Percentiles rank a stretch among this genome's conserved stretches.
Evolutionary conservation across 805 yeast genomes (phyloP).

Genomic region (Saccharomyces kudriavzevii): DNA sequence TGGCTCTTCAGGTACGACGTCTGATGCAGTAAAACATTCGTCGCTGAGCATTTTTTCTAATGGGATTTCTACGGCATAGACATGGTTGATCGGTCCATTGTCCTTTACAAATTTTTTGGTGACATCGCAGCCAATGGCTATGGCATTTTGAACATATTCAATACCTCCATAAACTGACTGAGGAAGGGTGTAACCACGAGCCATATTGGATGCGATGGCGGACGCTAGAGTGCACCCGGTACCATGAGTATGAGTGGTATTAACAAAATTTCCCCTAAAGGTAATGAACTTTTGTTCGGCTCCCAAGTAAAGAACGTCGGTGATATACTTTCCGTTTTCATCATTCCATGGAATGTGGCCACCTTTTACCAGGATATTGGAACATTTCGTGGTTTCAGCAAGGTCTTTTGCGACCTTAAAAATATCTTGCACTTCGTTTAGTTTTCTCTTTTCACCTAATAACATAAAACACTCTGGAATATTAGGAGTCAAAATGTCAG

Average conservation of each 20-base stretch:
- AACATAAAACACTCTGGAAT: slow-evolving; percentile 51
- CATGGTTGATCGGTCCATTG: slow-evolving; percentile 74
- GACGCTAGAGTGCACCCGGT: slow-evolving; percentile 87
- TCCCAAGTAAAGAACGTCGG: slow-evolving; percentile 49
- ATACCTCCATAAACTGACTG: slow-evolving; percentile 51
- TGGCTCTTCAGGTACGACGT: slow-evolving; percentile 6
- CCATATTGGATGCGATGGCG: slow-evolving; percentile 67
- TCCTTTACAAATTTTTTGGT: slow-evolving; percentile 36
- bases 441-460: slow-evolving; percentile 21
- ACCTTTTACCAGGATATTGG: slow-evolving; percentile 67
- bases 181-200: slow-evolving; percentile 40
- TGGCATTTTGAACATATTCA: slow-evolving; percentile 60
- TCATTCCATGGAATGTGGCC: slow-evolving; percentile 56
- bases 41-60: slow-evolving; percentile 30
- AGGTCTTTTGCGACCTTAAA: slow-evolving; percentile 35
- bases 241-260: slow-evolving; percentile 65
- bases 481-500: slow-evolving; percentile 69
- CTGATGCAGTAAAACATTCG: slow-evolving; percentile 25
- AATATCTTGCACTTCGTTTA: slow-evolving; percentile 36
- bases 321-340: slow-evolving; percentile 30
- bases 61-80: slow-evolving; percentile 32
- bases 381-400: slow-evolving; percentile 34
- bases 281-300: slow-evolving; percentile 31
- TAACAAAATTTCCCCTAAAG: slow-evolving; percentile 39
- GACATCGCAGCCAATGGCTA: slow-evolving; percentile 36